Evolutionary conservation across 2,329 filamentous ascomycete genomes (phyloP), one percentile per base, ranked within the genome.

Genomic region (Aaosphaeria arxii): DNA sequence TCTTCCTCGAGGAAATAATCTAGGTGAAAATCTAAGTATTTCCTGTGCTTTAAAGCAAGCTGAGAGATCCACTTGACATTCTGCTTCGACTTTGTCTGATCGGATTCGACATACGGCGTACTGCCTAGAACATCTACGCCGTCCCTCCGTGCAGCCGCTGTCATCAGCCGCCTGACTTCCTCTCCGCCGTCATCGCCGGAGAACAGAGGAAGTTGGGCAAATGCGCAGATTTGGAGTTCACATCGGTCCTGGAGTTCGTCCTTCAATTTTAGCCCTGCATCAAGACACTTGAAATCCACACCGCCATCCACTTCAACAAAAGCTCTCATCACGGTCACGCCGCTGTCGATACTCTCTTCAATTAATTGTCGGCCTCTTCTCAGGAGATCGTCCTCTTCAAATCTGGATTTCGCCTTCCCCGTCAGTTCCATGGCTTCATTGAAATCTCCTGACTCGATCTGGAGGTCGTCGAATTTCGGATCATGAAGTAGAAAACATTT

Each of bases 241-340:
- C 85, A 81, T 6, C 73, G 67, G 17, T 76, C 71, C 7, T 66
- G 61, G 62, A 81, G 85, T 45, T 78, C 70, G 3, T 72, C 57
- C 64, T 84, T 84, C 42, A 89, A 71, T 31, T 67, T 69, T 29
- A 84, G 61, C 0, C 82, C 85, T 2, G 79, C 80, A 38, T 79
- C 72, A 4, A 86, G 65, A 55, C 82, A 85, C 50, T 76, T 80
- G 47, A 78, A 67, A 4, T 74, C 70, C 1, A 88, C 84, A 6
- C 80, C 77, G 39, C 77, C 75, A 63, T 89, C 86, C 1, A 89
- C 76, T 67, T 89, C 86, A 42, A 88, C 84, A 61, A 89, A 89
- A 2, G 84, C 83, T 51, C 86, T 77, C 74, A 88, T 83, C 17
- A 81, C 78, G 0, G 85, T 87, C 3, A 89, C 86, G 4, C 86